phyloP scores from a whole-genome alignment of 305 asterid genomes.

The Solanum hybrid region DNA sequence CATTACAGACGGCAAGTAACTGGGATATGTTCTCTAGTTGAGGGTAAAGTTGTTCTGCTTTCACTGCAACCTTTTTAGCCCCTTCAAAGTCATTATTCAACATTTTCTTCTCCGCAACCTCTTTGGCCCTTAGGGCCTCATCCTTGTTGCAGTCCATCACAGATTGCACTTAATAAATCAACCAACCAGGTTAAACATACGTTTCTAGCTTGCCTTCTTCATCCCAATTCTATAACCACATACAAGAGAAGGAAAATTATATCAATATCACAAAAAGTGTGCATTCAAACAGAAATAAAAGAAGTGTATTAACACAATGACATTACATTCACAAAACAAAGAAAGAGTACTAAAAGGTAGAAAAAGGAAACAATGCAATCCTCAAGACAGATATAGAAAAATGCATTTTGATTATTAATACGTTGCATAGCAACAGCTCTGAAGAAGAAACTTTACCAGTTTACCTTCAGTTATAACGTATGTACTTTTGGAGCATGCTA shows the following conservation, averaged over 20 bases:
- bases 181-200: background rate
- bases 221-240: background rate
- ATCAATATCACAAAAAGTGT: background rate
- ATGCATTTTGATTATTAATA: background rate
- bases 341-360: background rate
- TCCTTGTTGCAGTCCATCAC: conserved; percentile 88
- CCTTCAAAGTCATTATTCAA: conserved; percentile 57
- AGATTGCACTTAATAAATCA: background rate
- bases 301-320: background rate
- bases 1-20: conserved; percentile 62
- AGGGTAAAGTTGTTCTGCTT: conserved; percentile 65
- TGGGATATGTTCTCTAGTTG: conserved; percentile 67
- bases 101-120: conserved; percentile 74
- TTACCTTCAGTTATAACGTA: background rate
- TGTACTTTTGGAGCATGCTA: background rate
- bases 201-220: background rate
- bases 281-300: background rate
- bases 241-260: background rate
- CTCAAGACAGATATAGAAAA: background rate
- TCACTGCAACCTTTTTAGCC: conserved; percentile 58
- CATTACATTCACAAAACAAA: background rate
- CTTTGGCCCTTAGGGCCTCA: conserved; percentile 79
- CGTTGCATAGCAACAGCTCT: background rate
- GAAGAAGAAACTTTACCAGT: background rate
- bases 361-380: background rate